Conservation (phyloP, 2,329 filamentous ascomycete genomes). For the Leptographium radiaticola region DNA sequence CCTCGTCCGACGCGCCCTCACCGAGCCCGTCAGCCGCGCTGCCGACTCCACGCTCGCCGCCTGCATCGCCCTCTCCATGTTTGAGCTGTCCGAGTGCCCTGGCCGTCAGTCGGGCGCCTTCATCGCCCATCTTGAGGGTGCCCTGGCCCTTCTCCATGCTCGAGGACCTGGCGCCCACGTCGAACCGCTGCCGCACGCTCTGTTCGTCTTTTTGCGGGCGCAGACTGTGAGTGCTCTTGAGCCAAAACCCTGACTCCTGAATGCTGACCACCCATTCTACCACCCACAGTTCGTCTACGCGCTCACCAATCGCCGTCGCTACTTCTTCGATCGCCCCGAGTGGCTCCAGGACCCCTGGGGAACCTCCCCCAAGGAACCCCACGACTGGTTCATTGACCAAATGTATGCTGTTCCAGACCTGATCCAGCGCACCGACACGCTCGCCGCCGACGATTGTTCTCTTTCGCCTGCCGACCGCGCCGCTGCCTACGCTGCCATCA, state of each 20-base stretch:
- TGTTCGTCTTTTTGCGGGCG: constrained; percentile 11
- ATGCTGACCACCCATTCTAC: too few relatives aligned
- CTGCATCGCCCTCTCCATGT: constrained; percentile 11
- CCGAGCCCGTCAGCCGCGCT: constrained; percentile 1
- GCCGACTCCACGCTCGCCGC: constrained; percentile 12
- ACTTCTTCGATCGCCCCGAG: constrained; percentile 9
- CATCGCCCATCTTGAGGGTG: constrained; percentile 12
- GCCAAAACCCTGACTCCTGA: background rate
- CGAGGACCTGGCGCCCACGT: constrained; percentile 11
- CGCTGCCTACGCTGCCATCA: constrained; percentile 1
- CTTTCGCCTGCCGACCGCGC: background rate
- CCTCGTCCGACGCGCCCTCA: constrained; percentile 9
- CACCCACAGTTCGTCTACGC: constrained; percentile 9
- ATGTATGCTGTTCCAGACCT: constrained; percentile 10
- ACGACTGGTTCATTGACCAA: constrained; percentile 13
- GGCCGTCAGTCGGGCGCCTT: constrained; percentile 6
- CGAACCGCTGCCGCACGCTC: constrained; percentile 9
- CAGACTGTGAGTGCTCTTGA: constrained; percentile 6
- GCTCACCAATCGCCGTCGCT: constrained; percentile 6
- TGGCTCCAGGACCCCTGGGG: constrained; percentile 12
- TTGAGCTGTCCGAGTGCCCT: constrained; percentile 14
- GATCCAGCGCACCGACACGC: constrained; percentile 4
- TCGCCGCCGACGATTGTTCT: background rate
- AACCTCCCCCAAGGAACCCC: constrained; percentile 7
- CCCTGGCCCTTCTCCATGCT: constrained; percentile 11